A percentile compares a stretch with the other conserved stretches of the same genome.
Conservation (phyloP, 108 stramenopile species). For the Discostella stelligeroides region DNA sequence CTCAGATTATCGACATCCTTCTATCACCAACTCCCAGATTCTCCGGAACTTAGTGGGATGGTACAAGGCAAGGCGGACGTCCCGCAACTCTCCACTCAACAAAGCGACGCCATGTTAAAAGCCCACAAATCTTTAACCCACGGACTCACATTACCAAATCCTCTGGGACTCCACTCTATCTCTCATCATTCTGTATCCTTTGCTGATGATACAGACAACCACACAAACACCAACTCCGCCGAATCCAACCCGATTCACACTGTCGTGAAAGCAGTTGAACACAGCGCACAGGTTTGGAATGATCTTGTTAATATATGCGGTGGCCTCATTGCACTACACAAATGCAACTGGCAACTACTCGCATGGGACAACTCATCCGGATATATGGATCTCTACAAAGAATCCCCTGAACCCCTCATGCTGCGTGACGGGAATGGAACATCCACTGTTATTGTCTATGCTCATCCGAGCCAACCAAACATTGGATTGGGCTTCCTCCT, state of each 20-base stretch:
- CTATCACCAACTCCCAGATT: background rate
- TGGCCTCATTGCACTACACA: conserved; percentile 13
- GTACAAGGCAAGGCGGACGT: conserved; percentile 28
- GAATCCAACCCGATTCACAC: background rate
- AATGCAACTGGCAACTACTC: conserved; percentile 14
- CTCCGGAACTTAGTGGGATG: background rate
- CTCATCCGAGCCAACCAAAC: conserved; percentile 11
- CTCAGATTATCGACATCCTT: background rate
- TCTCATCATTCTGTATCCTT: background rate
- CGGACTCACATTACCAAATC: background rate
- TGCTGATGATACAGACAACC: conserved; percentile 21
- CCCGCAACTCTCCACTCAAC: background rate
- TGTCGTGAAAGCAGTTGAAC: background rate
- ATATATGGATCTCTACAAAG: background rate
- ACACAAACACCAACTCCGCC: background rate
- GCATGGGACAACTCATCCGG: background rate
- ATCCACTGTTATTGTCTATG: background rate
- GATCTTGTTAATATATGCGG: background rate
- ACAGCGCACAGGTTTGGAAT: background rate
- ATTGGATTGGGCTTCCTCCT: background rate
- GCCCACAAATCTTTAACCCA: background rate
- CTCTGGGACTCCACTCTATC: background rate
- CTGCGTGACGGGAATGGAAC: background rate
- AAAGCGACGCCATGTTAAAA: background rate
- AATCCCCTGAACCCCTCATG: background rate